Percentiles rank a stretch among this genome's conserved stretches.
phyloP scores from a whole-genome alignment of 1,139 yeast species.

The Kodamaea alishanica region DNA sequence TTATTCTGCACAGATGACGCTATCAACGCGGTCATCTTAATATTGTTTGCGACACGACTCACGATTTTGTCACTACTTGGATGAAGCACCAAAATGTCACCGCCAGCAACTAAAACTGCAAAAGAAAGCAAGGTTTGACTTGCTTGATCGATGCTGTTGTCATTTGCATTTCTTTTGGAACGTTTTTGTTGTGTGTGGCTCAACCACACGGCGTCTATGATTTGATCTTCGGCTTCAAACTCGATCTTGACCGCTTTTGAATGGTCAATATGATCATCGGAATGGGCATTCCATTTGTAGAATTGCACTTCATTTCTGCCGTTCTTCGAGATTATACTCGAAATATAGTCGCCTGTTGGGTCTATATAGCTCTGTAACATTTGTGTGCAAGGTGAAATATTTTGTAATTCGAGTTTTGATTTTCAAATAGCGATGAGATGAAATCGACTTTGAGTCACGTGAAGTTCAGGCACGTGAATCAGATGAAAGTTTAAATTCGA shows the following conservation, averaged over 20 bases:
- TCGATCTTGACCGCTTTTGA: slow-evolving; percentile 13
- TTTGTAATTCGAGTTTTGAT: too few species aligned
- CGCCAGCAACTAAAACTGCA: slow-evolving; percentile 20
- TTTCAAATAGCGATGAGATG: too few species aligned
- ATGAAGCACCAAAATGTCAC: slow-evolving; percentile 40
- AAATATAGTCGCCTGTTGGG: slow-evolving; percentile 21
- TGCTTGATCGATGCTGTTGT: slow-evolving; percentile 4
- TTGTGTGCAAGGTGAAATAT: too few species aligned
- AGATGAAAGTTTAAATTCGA: too few species aligned
- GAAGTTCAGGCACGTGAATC: too few species aligned
- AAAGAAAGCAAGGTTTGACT: neutral
- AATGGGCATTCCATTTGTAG: slow-evolving; percentile 13
- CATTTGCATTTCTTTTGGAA: slow-evolving; percentile 15
- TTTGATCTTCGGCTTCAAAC: slow-evolving; percentile 21
- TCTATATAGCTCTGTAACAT: slow-evolving; percentile 17
- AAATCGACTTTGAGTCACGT: too few species aligned
- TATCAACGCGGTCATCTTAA: slow-evolving; percentile 19
- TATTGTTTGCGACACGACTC: slow-evolving; percentile 27
- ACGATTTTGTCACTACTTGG: slow-evolving; percentile 36
- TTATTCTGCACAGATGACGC: slow-evolving; percentile 7
- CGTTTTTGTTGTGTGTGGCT: slow-evolving; percentile 10
- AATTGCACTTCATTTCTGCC: slow-evolving; percentile 38
- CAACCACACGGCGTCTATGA: slow-evolving; percentile 27
- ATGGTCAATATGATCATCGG: slow-evolving; percentile 1
- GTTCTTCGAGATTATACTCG: slow-evolving; percentile 29